Evolutionary conservation across 2,329 filamentous ascomycete species (phyloP).

Genomic region (Aspergillus unguis): DNA sequence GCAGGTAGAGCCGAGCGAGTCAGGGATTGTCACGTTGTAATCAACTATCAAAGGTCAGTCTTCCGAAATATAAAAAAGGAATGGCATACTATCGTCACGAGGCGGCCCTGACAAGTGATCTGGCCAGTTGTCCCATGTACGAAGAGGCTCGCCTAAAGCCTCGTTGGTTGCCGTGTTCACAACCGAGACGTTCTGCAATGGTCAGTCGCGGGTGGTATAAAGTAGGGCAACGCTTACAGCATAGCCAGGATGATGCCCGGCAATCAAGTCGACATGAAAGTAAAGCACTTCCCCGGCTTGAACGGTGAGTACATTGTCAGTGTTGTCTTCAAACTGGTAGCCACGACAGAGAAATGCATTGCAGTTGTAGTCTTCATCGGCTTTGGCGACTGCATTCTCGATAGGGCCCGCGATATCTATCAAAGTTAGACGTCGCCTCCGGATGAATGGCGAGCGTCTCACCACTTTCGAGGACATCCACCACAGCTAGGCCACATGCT

Average conservation of each 20-base stretch:
- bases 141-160: neutral
- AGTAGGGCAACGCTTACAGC: neutral
- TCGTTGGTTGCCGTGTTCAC: neutral
- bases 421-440: no score
- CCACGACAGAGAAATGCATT: neutral
- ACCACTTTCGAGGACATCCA: neutral
- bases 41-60: neutral
- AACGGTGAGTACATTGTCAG: neutral
- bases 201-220: neutral
- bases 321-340: neutral
- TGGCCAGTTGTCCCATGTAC: neutral
- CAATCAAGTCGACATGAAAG: neutral
- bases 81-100: neutral
- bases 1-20: neutral
- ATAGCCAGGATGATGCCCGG: neutral
- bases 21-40: neutral
- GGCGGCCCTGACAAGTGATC: neutral
- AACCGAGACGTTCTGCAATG: neutral
- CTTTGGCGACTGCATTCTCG: neutral
- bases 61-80: neutral
- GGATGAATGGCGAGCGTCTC: neutral
- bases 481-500: neutral
- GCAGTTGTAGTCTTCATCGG: constrained; percentile 1
- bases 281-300: neutral
- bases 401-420: neutral